Evolutionary conservation across 1,284 basidiomycete genomes (phyloP), one percentile per base, ranked within the genome.

Genomic region (Ustilago loliicola): DNA sequence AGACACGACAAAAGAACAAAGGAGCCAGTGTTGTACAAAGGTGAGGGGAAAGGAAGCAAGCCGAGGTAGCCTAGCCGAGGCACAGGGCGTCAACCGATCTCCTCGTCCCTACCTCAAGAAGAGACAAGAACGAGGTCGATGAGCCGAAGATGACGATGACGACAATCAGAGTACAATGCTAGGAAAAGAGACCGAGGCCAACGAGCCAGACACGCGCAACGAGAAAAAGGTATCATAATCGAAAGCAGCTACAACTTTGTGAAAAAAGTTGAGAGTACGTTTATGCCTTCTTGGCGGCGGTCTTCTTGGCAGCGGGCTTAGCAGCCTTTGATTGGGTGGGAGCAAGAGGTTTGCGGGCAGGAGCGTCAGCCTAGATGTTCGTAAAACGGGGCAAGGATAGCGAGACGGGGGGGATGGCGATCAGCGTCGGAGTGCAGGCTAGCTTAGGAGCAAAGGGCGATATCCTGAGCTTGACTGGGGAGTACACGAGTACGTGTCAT

Each of bases 301-400:
- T 66, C 77, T 81, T 84, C 84, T 86, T 86, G 42, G 83, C 73
- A n/a, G 83, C 80, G 30, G 82, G 71, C 80, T 83, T 86, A 40
- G 85, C 75, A 54, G 83, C 73, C 64, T 83, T 68, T 9, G 72
- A 62, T 74, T 74, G 76, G 45, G 63, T 65, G 30, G 76, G 71
- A 63, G 76, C 76, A 71, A 73, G 76, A 61, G 76, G 71, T 70
- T 70, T 72, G 63, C 66, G 65, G 59, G 64, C 64, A 66, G 79
- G 56, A 66, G 72, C 69, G 72, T 75, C 71, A 78, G 76, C 68
- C 71, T 78, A 58, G 34, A 61, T 66, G 55, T 66, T 75, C 72
- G 29, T 57, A 36, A 54, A 55, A 62, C 34, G 42, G n/a, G 56
- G 21, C 13, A 36, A 50, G 29, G 27, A 23, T 15, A 52, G 61